Percentiles rank a stretch among this genome's conserved stretches.
Evolutionary conservation across 2,329 filamentous ascomycete species (phyloP).

Genomic region (Trichoderma guizhouense): DNA sequence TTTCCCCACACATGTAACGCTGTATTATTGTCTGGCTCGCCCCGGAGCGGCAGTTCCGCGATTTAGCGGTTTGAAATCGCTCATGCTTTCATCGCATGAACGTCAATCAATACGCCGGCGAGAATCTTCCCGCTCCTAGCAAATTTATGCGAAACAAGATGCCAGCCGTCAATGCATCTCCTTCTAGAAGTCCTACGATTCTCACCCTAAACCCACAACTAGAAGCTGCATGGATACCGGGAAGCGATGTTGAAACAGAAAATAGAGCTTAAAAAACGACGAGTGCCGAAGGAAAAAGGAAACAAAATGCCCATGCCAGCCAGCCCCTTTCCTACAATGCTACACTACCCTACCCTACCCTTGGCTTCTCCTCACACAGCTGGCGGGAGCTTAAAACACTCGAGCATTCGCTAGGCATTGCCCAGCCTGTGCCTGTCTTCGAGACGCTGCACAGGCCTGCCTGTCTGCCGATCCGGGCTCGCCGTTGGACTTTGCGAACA

Average conservation of each 20-base stretch:
- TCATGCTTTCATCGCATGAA: neutral
- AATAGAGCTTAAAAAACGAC: neutral
- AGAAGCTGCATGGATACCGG: neutral
- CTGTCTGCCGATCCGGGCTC: conserved; percentile 4
- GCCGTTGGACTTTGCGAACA: neutral
- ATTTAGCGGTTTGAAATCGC: neutral
- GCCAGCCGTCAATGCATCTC: neutral
- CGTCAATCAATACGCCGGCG: neutral
- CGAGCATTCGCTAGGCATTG: neutral
- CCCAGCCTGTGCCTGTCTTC: neutral
- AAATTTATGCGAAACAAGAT: neutral
- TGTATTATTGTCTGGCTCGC: neutral
- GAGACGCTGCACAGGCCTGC: neutral
- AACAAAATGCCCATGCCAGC: neutral
- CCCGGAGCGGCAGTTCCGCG: neutral
- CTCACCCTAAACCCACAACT: neutral
- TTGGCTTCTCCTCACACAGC: neutral
- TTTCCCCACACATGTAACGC: neutral
- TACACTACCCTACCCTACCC: neutral
- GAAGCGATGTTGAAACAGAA: neutral
- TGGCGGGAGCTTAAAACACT: neutral
- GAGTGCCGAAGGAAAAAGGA: neutral
- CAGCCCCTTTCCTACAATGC: neutral
- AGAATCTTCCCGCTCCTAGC: neutral
- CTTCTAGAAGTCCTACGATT: neutral